Evolutionary conservation across 371 early-diverging fungal genomes (phyloP).

Genomic region (Entomophthora muscae): DNA sequence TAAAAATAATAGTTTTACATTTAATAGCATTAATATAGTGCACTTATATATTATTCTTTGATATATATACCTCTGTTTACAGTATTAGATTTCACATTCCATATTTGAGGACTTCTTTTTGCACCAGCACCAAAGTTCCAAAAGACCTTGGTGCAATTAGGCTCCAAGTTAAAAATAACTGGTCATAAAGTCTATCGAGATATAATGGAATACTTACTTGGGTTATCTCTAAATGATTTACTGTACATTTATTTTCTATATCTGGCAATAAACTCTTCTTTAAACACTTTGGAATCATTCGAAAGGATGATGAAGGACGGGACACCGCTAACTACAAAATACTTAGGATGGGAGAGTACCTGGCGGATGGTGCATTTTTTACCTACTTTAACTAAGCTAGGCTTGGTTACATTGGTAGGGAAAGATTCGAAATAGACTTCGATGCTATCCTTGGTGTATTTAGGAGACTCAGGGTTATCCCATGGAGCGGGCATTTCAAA

Average conservation of each 20-base stretch:
- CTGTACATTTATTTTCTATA: conserved; percentile 24
- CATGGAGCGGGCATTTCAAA: conserved; percentile 68
- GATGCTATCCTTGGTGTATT: conserved; percentile 45
- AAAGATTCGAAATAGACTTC: conserved; percentile 59
- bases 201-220: no score
- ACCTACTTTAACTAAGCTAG: conserved; percentile 49
- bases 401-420: conserved; percentile 27
- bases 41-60: no score
- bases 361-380: conserved; percentile 28
- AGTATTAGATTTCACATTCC: no score
- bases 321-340: conserved; percentile 41
- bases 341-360: conserved; percentile 33
- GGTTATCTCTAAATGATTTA: no score
- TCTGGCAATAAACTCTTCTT: conserved; percentile 35
- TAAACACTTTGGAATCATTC: conserved; percentile 28
- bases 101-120: no score
- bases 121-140: no score
- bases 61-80: no score
- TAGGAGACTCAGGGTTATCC: conserved; percentile 34
- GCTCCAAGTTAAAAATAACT: no score
- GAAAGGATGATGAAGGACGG: conserved; percentile 49
- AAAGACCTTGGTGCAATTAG: no score
- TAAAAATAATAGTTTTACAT: no score
- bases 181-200: no score
- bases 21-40: no score